Percentiles rank a stretch among this genome's conserved stretches.
These are phyloP conservation scores for Aspergillus funiculosus DNA, from an alignment of 495 filamentous ascomycete species.

Conservation along the genomic window DNA sequence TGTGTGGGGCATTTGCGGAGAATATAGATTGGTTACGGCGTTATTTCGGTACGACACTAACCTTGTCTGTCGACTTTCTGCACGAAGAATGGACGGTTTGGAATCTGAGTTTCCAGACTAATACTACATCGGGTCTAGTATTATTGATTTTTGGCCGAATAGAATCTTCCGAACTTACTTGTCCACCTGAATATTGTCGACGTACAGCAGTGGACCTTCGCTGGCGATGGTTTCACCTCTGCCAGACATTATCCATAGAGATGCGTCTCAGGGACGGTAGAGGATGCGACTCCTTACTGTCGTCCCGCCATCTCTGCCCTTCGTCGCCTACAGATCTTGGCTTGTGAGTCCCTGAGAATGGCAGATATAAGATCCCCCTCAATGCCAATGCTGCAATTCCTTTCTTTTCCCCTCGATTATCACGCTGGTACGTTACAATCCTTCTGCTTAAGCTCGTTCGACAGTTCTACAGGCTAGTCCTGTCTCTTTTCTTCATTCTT, in stretches of 20 bases:
- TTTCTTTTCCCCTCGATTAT: constrained; percentile 13
- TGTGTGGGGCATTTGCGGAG: too few relatives aligned
- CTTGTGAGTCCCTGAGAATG: background rate
- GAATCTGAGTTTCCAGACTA: background rate
- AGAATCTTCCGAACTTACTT: background rate
- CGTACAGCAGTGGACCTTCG: background rate
- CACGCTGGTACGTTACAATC: constrained; percentile 24
- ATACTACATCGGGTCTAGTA: background rate
- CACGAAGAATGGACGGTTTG: constrained; percentile 3
- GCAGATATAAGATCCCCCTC: constrained; percentile 19
- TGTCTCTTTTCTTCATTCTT: constrained; percentile 31
- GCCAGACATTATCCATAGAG: constrained; percentile 7
- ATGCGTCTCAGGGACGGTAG: constrained; percentile 3
- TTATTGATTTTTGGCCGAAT: constrained; percentile 6
- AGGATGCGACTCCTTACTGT: constrained; percentile 3
- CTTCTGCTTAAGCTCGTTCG: constrained; percentile 26
- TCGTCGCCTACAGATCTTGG: constrained; percentile 6
- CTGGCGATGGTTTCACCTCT: constrained; percentile 11
- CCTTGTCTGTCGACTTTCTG: constrained; percentile 4
- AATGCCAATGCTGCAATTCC: constrained; percentile 8
- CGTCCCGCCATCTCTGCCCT: constrained; percentile 7
- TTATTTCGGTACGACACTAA: background rate
- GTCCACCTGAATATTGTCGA: background rate
- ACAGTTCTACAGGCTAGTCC: constrained; percentile 34
- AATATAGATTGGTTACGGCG: background rate